Conservation (phyloP, 768 basidiomycete species). For the Suillus hirtellus region DNA sequence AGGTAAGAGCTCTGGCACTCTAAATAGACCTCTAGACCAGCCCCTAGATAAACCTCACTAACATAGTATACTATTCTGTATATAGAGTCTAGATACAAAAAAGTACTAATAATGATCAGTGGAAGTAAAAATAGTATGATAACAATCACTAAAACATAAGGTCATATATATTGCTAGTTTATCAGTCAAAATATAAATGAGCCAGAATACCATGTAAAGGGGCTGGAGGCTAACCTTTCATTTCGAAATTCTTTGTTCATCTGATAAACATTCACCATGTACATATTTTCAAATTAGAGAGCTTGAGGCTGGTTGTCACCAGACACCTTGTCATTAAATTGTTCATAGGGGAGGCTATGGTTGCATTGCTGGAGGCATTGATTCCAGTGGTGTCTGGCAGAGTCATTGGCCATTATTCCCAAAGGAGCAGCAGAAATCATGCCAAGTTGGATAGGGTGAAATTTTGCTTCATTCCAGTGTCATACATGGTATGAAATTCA, state of each 20-base stretch:
- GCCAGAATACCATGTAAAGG: background rate
- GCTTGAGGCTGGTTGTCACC: background rate
- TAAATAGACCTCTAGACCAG: too few species aligned
- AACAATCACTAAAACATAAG: background rate
- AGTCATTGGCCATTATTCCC: background rate
- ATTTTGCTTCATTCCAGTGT: background rate
- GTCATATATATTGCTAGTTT: background rate
- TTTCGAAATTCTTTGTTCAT: background rate
- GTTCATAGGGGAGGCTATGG: background rate
- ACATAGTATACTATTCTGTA: too few species aligned
- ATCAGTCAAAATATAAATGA: background rate
- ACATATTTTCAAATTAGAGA: background rate
- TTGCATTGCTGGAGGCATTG: background rate
- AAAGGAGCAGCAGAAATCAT: background rate
- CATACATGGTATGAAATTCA: too few species aligned
- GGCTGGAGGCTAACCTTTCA: background rate
- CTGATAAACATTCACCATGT: background rate
- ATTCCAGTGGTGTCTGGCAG: background rate
- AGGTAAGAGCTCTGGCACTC: too few species aligned
- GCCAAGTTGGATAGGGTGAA: background rate
- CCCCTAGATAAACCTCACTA: too few species aligned
- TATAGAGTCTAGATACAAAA: too few species aligned
- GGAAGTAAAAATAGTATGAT: too few species aligned
- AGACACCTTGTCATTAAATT: background rate
- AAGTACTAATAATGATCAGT: too few species aligned